Base-by-base conservation (phyloP, 2,329 filamentous ascomycete genomes). In the Phialophora chinensis region DNA sequence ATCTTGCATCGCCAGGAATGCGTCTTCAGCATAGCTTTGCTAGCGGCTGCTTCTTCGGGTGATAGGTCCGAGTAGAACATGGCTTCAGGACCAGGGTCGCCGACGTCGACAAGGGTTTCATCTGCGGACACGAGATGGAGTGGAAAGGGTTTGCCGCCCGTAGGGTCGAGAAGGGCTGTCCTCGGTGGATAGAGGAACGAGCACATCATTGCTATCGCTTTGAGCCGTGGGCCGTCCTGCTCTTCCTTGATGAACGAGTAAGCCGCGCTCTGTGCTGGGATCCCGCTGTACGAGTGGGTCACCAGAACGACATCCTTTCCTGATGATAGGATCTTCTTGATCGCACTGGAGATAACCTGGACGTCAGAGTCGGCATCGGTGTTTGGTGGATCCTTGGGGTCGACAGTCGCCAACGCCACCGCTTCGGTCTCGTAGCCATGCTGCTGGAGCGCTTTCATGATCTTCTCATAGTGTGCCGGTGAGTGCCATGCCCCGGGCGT, bases 401-500 rank as follows among this genome's bases (percentile, higher is more conserved):
- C 66, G 33, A 57, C 44, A 42, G 55, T 42, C 14, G 65, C 25
- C 29, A 56, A n/a, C 33, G 47, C 49, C 7, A 57, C 42, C 44
- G 33, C 35, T 47, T 54, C 44, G 38, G 38, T 57, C 8, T 25
- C 20, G 49, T 59, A 63, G 27, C 47, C 38, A 42, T 64, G 62
- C 78, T 80, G 23, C 77, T 74, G 8, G 29, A 80, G 75, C 14
- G 73, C 67, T 10, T 66, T 49, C 11, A 64, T 75, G 3, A 79
- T 69, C 12, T 65, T 65, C 4, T 67, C 67, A 59, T 74, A 77
- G 67, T 67, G 71, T 5, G 57, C 65, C 17, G 78, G 77, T 1
- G 71, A 67, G 71, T 81, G 78, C 77, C 75, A 77, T 35, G 75
- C 76, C n/a, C 78, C 78, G 2, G 75, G 77, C 2, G 79, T 66